Evolutionary conservation across 2,329 filamentous ascomycete genomes (phyloP), one percentile per base, ranked within the genome.

Genomic region (Aureobasidium namibiae): DNA sequence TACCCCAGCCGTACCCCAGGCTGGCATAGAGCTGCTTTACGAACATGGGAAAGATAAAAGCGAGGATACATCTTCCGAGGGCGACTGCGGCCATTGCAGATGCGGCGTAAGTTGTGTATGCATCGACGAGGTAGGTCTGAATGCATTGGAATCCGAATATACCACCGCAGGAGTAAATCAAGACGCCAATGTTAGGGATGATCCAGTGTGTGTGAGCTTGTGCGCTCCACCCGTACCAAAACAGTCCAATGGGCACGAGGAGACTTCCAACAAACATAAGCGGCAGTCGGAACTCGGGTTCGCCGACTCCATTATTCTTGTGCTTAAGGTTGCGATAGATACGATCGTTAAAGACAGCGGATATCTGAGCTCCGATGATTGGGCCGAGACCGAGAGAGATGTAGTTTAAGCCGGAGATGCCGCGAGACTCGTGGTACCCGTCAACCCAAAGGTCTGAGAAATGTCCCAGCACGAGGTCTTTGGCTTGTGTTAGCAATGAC

Each of bases 11-110:
- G 21, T 78, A 70, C 0, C 76, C 77, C 2, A 80, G 68, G 1
- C 67, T 63, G 0, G 65, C 60, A 61, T 79, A 80, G 76, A 82
- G 66, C 66, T 75, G 73, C 0, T 77, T 71, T 0, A 83, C 85
- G 13, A 83, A 83, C 2, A 88, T 72, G 0, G 85, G 85, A 1
- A 87, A 77, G 0, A 82, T 5, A n/a, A 41, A 39, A 16, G 5
- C 49, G 8, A 29, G 4, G 1, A 56, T 21, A 9, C 24, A 10
- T 10, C 53, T 24, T 23, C 5, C 3, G 3, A 44, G 16, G 3
- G 24, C 18, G 24, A 44, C 53, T 18, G 41, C 54, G 7, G 18
- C 54, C 31, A 46, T 23, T 2, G 29, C 54, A 26, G 21, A 29
- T 3, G 54, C 54, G 29, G 54, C 41, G 9, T 36, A 38, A 16